Percentiles rank a stretch among this genome's conserved stretches.
phyloP scores from a whole-genome alignment of 148 eudicot species.

The Selenicereus undatus region DNA sequence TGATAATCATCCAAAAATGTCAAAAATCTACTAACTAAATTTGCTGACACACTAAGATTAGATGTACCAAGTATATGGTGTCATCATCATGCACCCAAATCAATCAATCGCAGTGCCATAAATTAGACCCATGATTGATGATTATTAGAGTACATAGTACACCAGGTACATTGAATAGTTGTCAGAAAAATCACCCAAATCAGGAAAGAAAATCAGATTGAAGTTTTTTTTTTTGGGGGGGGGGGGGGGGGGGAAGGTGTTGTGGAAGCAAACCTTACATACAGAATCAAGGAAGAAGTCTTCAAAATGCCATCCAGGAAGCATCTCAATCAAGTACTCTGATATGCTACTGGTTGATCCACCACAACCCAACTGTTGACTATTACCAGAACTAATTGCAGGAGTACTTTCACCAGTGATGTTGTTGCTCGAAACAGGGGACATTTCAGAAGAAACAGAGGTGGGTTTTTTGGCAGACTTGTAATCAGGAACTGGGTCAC shows the following conservation, averaged over 20 bases:
- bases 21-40: not conserved
- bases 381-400: not conserved
- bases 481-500: conserved; percentile 35
- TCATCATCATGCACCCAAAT: not conserved
- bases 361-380: conserved; percentile 14
- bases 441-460: not conserved
- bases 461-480: conserved; percentile 24
- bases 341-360: conserved; percentile 54
- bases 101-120: not conserved
- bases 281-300: conserved; percentile 15
- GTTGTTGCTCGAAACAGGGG: not conserved
- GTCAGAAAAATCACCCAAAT: conserved; percentile 6
- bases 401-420: not conserved
- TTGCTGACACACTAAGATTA: too few species aligned
- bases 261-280: conserved; percentile 36
- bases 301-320: conserved; percentile 82
- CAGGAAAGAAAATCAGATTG: not conserved
- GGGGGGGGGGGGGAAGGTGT: not conserved
- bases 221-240: not conserved
- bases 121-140: too few species aligned
- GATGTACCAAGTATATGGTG: not conserved
- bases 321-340: conserved; percentile 66
- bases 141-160: not conserved
- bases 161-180: not conserved
- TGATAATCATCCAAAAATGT: too few species aligned